Base-by-base conservation (phyloP, 176 grass and related monocot species). In the Cenchrus fungigraminus region DNA sequence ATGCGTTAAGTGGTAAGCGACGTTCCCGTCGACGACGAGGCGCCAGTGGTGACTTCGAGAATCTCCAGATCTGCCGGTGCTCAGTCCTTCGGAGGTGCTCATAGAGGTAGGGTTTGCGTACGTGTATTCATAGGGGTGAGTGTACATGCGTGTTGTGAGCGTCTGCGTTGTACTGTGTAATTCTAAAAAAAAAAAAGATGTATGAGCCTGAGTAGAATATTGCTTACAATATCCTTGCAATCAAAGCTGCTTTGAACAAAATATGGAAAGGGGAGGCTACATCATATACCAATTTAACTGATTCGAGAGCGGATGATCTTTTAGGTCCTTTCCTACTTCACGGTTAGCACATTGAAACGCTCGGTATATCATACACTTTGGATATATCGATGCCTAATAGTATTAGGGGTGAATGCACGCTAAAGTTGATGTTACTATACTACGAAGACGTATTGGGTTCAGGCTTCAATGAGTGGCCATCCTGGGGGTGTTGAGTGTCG, bases 381-480 rank as follows among this genome's bases (percentile, higher is more conserved):
- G 53, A 81, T 87, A 84, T 82, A 73, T 69, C 70, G 29, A 76
- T 14, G 46, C 65, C 76, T 81, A 87, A 34, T 13, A 84, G 62
- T 81, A 58, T 65, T 14, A 76, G 69, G 71, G 34, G 59, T 52
- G 40, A 47, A 72, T 47, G 61, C 61, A 44, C 13, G 69, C 69
- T 85, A 71, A 56, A 20, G 56, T 16, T 72, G 6, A 16, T 72
- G 46, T 78, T 47, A 73, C 67, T 86, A 59, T 92, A 81, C 88
- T 94, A 97, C 2, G 86, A 91, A 40, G 90, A 85, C 51, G 84
- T 78, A 79, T 92, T 92, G 29, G 95, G 92, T 67, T 97, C 95
- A 73, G 68, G 95, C 76, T 94, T 97, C 54, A 97, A 83, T 12
- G 83, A 61, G 78, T 88, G 84, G 19, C 63, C 68, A 34, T 94